Evolutionary conservation across 208 protist genomes (phyloP).

Genomic region (Trichomonas vaginalis): DNA sequence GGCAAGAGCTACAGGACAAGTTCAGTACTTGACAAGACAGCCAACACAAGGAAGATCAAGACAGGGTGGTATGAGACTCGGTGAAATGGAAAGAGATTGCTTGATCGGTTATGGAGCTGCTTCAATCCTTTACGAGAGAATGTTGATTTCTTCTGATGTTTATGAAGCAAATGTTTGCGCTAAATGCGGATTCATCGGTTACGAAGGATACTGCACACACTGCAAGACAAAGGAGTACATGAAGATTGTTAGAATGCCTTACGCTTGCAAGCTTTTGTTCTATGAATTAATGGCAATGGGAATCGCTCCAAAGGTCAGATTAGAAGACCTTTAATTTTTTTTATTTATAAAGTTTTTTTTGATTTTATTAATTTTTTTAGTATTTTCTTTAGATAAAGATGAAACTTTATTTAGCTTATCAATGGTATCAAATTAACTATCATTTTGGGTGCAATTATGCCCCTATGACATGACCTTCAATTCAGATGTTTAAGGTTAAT

Average conservation of each 20-base stretch:
- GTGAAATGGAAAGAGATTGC: conserved; percentile 99
- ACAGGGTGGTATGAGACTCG: conserved; percentile 93
- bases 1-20: conserved; percentile 62
- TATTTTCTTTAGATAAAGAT: too few relatives aligned
- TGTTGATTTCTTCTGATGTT: conserved; percentile 17
- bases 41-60: conserved; percentile 84
- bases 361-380: background rate
- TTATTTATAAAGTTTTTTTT: background rate
- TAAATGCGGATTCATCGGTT: conserved; percentile 56
- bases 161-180: conserved; percentile 23
- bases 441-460: too few relatives aligned
- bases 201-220: conserved; percentile 69
- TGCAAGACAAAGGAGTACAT: conserved; percentile 53
- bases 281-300: conserved; percentile 97
- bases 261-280: conserved; percentile 97
- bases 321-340: conserved; percentile 2
- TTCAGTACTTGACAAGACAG: conserved; percentile 87
- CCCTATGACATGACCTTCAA: too few relatives aligned
- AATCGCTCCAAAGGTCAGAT: conserved; percentile 45
- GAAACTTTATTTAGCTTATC: too few relatives aligned
- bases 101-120: conserved; percentile 61
- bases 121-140: conserved; percentile 19
- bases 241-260: conserved; percentile 78
- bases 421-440: too few relatives aligned
- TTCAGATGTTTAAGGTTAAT: too few relatives aligned